Evolutionary conservation across 495 filamentous ascomycete genomes (phyloP), one percentile per base, ranked within the genome.

Genomic region (Penicillium herquei): DNA sequence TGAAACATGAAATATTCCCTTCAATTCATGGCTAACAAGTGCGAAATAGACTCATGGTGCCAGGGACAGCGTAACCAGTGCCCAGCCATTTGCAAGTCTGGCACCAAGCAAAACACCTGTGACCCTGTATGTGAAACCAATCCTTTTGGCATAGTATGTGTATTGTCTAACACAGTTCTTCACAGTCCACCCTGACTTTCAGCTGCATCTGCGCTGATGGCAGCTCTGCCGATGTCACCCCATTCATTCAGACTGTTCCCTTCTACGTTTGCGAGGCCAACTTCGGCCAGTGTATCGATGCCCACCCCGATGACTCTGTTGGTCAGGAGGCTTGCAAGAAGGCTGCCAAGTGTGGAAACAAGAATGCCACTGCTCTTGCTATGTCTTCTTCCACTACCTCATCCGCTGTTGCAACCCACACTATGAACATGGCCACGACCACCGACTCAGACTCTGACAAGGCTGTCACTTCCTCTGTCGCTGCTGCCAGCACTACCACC

Each of bases 151-250:
- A 18, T 51, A 3, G 7, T 21, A 10, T 39, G 9, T 16, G 18
- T 43, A 34, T 17, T 37, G 4, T 26, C 21, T 26, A 4, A 26
- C 21, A 26, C 21, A 26, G 1, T 10, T 16, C 17, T 39, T 33
- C 13, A 16, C 53, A 85, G 84, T 62, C 55, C 37, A 71, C 72
- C 16, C 76, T 87, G 47, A 61, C 64, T 14, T 87, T 74, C 70
- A 64, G 58, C 55, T 87, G 84, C 67, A 69, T 65, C 32, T 87
- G 84, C 73, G 39, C 52, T 51, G 78, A 83, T 62, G 80, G 78
- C 48, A 75, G 65, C 16, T 55, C 49, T 7, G 82, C 84, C 59
- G 74, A 84, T 61, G 74, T 84, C 57, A 62, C 66, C 26, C 65
- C 66, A 51, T 87, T 82, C 71, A 43, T 64, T 34, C 64, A 78